These are phyloP conservation scores for Podospora fimiseda DNA, from an alignment of 495 filamentous ascomycete genomes.

Conservation along the genomic window DNA sequence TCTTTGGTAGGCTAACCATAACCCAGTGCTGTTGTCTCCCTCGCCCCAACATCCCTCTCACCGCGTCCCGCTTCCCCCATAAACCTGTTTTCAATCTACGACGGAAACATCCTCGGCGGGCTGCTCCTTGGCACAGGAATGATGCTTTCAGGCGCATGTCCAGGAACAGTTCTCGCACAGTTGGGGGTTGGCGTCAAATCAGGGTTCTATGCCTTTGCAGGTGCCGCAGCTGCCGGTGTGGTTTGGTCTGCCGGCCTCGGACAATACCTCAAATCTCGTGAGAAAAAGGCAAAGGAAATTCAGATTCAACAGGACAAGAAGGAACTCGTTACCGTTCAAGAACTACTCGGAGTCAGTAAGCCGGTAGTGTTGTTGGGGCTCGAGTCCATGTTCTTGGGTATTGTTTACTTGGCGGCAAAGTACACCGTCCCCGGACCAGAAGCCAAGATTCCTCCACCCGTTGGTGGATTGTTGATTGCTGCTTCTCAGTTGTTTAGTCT, in stretches of 20 bases:
- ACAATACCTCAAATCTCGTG: constrained; percentile 9
- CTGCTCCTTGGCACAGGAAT: constrained; percentile 48
- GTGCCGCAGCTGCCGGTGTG: constrained; percentile 39
- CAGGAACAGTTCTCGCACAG: constrained; percentile 51
- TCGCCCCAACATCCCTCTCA: constrained; percentile 23
- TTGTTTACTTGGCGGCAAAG: constrained; percentile 22
- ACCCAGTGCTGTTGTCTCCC: not conserved
- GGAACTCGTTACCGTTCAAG: constrained; percentile 24
- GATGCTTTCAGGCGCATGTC: constrained; percentile 51
- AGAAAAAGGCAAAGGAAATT: not conserved
- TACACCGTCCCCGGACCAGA: constrained; percentile 22
- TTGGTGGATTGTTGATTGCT: constrained; percentile 47
- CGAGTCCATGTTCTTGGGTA: constrained; percentile 23
- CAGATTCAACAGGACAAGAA: constrained; percentile 2
- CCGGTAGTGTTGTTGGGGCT: constrained; percentile 21
- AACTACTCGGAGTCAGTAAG: constrained; percentile 26
- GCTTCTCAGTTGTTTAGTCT: constrained; percentile 41
- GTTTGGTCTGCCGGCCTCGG: constrained; percentile 30
- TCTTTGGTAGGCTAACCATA: not conserved
- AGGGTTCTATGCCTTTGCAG: constrained; percentile 36
- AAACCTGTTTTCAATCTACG: constrained; percentile 35
- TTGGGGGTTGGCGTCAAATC: constrained; percentile 42
- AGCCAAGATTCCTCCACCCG: constrained; percentile 30
- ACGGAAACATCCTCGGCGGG: constrained; percentile 54
- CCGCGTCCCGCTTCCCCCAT: constrained; percentile 34